Percentiles rank a stretch among this genome's conserved stretches.
Evolutionary conservation across 108 stramenopile genomes (phyloP).

Genomic region (Nitzschia palea): DNA sequence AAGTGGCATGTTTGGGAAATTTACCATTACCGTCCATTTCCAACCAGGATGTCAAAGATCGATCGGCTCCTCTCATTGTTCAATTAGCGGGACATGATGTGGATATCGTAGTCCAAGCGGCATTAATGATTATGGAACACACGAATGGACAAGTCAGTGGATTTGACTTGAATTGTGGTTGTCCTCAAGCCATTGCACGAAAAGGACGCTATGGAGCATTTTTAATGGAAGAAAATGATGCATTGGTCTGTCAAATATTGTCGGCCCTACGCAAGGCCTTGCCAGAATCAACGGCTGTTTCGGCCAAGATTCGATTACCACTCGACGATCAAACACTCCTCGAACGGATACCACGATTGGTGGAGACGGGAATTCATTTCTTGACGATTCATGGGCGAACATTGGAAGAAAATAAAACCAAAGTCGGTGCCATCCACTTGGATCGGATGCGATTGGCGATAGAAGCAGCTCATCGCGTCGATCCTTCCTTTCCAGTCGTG

Average conservation of each 20-base stretch:
- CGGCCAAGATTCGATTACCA: slow-evolving; percentile 82
- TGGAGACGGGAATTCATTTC: slow-evolving; percentile 84
- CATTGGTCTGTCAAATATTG: slow-evolving; percentile 48
- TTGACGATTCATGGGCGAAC: slow-evolving; percentile 97
- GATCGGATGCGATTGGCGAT: slow-evolving; percentile 52
- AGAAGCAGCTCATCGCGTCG: slow-evolving; percentile 40
- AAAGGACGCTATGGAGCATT: slow-evolving; percentile 96
- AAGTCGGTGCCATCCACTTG: slow-evolving; percentile 60
- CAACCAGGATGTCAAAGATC: neutral
- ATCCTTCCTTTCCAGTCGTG: slow-evolving; percentile 77
- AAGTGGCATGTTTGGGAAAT: slow-evolving; percentile 33
- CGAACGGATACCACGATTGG: slow-evolving; percentile 55
- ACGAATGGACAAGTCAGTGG: slow-evolving; percentile 30
- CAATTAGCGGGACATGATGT: slow-evolving; percentile 96
- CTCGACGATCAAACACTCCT: slow-evolving; percentile 31
- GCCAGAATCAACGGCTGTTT: slow-evolving; percentile 55
- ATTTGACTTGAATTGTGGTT: slow-evolving; percentile 96
- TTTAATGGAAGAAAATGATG: slow-evolving; percentile 85
- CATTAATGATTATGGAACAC: slow-evolving; percentile 65
- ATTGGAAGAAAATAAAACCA: slow-evolving; percentile 86
- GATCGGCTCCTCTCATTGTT: slow-evolving; percentile 61
- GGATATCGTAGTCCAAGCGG: slow-evolving; percentile 70
- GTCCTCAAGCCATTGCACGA: slow-evolving; percentile 95
- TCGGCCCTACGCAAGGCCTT: slow-evolving; percentile 54
- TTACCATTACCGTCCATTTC: neutral